A percentile compares a stretch with the other conserved stretches of the same genome.
phyloP scores from a whole-genome alignment of 768 basidiomycete species.

The Suillus alpinus region DNA sequence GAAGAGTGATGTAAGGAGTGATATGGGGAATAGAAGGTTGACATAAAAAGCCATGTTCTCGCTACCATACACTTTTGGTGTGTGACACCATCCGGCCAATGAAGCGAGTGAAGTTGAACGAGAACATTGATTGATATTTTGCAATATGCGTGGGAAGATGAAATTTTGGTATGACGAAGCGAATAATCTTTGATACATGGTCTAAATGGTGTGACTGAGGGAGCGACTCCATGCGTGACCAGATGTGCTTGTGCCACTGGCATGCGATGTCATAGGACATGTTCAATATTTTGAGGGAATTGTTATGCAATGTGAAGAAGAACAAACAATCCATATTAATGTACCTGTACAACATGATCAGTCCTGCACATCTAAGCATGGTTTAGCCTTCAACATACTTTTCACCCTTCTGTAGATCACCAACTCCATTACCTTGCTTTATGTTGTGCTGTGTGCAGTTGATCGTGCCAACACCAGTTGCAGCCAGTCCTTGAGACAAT shows the following conservation, averaged over 20 bases:
- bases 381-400: neutral
- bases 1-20: too few relatives aligned
- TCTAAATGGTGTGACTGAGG: neutral
- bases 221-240: constrained; percentile 1
- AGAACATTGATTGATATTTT: constrained; percentile 13
- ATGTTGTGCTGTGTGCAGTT: constrained; percentile 23
- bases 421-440: neutral
- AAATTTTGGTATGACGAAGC: constrained; percentile 21
- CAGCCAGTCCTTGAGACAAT: constrained; percentile 8
- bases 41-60: too few relatives aligned
- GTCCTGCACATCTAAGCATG: neutral
- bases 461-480: constrained; percentile 27
- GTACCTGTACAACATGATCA: neutral
- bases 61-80: too few relatives aligned
- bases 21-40: too few relatives aligned
- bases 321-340: neutral
- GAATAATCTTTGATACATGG: neutral
- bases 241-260: constrained; percentile 16
- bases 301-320: neutral
- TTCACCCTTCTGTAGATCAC: neutral
- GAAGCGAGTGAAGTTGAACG: neutral
- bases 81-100: too few relatives aligned
- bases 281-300: neutral
- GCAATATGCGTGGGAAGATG: constrained; percentile 16
- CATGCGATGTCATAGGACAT: constrained; percentile 24